phyloP scores from a whole-genome alignment of 352 stramenopile genomes.

The Pythium aquatile region DNA sequence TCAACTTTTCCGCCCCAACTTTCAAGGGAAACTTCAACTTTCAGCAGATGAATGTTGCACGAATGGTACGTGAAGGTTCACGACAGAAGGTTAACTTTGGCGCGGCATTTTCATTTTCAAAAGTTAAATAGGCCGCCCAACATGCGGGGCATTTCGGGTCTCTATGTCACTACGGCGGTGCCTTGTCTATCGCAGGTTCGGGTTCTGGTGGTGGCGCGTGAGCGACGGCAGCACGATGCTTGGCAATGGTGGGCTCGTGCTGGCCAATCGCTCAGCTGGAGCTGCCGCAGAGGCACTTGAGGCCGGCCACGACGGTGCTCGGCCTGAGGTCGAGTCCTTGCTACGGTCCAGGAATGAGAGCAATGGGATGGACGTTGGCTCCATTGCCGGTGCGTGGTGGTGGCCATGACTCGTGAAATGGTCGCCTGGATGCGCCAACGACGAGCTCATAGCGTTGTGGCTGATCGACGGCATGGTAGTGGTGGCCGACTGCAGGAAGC shows the following conservation, averaged over 20 bases:
- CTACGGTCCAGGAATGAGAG: conserved; percentile 26
- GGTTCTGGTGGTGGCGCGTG: conserved; percentile 11
- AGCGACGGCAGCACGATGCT: conserved; percentile 29
- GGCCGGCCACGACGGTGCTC: conserved; percentile 5
- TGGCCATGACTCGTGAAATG: conserved; percentile 21
- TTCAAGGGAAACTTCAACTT: conserved; percentile 12
- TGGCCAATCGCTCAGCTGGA: neutral
- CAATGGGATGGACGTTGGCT: conserved; percentile 26
- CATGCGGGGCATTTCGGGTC: neutral
- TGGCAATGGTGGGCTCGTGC: conserved; percentile 10
- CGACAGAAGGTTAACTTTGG: conserved; percentile 2
- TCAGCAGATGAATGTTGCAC: conserved; percentile 5
- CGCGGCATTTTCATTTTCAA: conserved; percentile 13
- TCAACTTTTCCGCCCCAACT: conserved; percentile 15
- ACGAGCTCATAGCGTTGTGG: conserved; percentile 11
- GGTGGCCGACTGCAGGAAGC: conserved; percentile 11
- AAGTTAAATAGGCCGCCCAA: conserved; percentile 21
- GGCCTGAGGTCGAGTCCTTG: conserved; percentile 9
- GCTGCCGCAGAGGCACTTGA: neutral
- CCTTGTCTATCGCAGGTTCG: conserved; percentile 18
- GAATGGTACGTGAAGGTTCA: conserved; percentile 8
- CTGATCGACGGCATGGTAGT: conserved; percentile 7
- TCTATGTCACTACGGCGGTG: neutral
- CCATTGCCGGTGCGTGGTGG: conserved; percentile 2
- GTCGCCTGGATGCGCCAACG: neutral